Evolutionary conservation across 352 stramenopile species (phyloP).

Genomic region (Phytopythium chamaehyphon): DNA sequence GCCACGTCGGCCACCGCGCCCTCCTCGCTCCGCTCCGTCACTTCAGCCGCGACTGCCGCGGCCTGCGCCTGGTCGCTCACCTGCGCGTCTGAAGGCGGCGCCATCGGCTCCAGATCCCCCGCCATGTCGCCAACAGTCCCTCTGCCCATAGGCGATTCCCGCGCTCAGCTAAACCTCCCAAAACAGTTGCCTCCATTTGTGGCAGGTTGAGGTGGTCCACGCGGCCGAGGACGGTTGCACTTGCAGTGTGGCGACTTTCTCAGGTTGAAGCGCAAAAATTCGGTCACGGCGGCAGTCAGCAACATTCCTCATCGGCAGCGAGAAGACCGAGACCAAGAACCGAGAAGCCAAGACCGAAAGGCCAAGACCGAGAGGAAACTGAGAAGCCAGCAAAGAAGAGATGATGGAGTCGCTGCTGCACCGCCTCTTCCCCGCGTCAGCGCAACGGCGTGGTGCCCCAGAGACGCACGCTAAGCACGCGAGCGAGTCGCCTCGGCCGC

Average conservation of each 20-base stretch:
- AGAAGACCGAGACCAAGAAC: background rate
- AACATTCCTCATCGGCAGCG: background rate
- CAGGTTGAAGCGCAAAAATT: slow-evolving; percentile 9
- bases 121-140: background rate
- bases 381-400: background rate
- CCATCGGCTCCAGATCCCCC: background rate
- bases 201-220: background rate
- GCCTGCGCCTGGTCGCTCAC: background rate
- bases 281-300: background rate
- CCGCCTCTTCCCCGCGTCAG: slow-evolving; percentile 22
- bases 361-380: no score
- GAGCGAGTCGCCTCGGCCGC: slow-evolving; percentile 6
- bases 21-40: background rate
- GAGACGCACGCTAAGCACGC: slow-evolving; percentile 6
- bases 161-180: background rate
- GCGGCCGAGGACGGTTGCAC: background rate
- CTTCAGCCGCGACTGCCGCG: background rate
- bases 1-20: background rate
- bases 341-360: background rate
- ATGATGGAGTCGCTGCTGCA: slow-evolving; percentile 38
- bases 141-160: slow-evolving; percentile 3
- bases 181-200: no score
- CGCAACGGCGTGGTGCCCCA: background rate
- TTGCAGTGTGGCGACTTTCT: slow-evolving; percentile 4
- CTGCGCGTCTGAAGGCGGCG: background rate